A percentile compares a stretch with the other conserved stretches of the same genome.
These are phyloP conservation scores for Sphenostylis stenocarpa DNA, from an alignment of 306 rosid species.

Conservation along the genomic window DNA sequence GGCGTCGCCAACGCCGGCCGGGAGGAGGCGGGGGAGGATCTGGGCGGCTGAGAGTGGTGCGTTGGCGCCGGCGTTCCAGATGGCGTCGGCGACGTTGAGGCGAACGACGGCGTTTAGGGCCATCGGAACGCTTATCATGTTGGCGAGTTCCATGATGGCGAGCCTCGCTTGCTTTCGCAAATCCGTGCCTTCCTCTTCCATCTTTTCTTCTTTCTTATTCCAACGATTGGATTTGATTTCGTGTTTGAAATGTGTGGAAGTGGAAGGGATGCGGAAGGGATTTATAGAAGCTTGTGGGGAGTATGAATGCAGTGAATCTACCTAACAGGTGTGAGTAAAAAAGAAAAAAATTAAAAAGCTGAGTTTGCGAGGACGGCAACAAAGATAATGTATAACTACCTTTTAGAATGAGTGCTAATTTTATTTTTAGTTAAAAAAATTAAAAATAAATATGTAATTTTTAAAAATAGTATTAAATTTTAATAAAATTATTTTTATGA, in stretches of 20 bases:
- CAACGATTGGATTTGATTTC: not conserved
- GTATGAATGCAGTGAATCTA: too few species aligned
- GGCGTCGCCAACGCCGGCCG: slow-evolving; percentile 58
- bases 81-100: slow-evolving; percentile 82
- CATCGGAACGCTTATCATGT: slow-evolving; percentile 98
- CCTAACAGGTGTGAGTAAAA: too few species aligned
- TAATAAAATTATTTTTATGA: too few species aligned
- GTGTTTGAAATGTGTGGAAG: not conserved
- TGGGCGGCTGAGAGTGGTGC: slow-evolving; percentile 63
- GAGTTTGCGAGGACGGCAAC: too few species aligned
- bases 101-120: slow-evolving; percentile 86
- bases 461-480: too few species aligned
- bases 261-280: not conserved
- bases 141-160: slow-evolving; percentile 69
- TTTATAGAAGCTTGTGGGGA: not conserved
- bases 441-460: too few species aligned
- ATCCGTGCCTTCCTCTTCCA: slow-evolving; percentile 31
- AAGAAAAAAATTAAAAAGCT: too few species aligned
- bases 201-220: not conserved
- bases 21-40: slow-evolving; percentile 56
- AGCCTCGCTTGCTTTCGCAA: slow-evolving; percentile 58
- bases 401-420: too few species aligned
- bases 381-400: too few species aligned
- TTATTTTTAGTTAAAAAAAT: too few species aligned
- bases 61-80: slow-evolving; percentile 81